Base-by-base conservation (phyloP, 1,284 basidiomycete genomes). In the Anthracocystis panici-leucophaei region DNA sequence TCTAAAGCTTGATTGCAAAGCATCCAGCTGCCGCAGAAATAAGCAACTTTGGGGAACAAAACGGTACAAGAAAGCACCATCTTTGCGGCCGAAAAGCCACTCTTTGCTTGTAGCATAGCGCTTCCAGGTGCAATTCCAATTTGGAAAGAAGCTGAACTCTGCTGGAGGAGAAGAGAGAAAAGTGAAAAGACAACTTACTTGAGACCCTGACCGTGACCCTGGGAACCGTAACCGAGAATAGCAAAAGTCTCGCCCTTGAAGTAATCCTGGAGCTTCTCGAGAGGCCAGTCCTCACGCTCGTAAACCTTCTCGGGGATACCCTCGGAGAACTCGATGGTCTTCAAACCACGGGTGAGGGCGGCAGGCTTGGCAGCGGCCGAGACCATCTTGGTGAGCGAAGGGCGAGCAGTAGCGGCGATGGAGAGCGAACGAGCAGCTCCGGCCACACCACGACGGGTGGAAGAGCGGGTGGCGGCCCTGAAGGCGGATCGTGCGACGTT, bases 211-310 rank as follows among this genome's bases (percentile, higher is more conserved):
- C 95, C 97, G 87, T 99, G 96, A 58, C 95, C 95, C 88, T 88
- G 88, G 42, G 97, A 98, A 78, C 97, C 97, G 87, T 99, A 99
- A 75, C 97, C 98, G 44, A 83, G 80, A 50, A 99, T 78, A 77
- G 96, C 96, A 73, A 99, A 93, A 78, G 96, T 98, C 88, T 99
- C 97, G 86, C 98, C 92, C 89, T 98, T 98, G 90, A 99, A 97
- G 78, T 85, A 88, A 86, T 98, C 95, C 87, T 98, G 96, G 86
- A 99, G 91, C 78, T 94, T 97, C 82, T 94, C 91, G 70, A 96
- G 88, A 46, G 96, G 97, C 97, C 97, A 99, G 90, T 99, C 96
- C 83, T 90, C 90, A 79, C 95, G 94, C 90, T 99, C 96, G 87
- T 97, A 99, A 63, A 99, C 95, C 80, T 90, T 90, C 89, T 99